A percentile compares a stretch with the other conserved stretches of the same genome.
These are phyloP conservation scores for Saksenaea vasiformis DNA, from an alignment of 371 early-diverging fungal species.

Conservation along the genomic window DNA sequence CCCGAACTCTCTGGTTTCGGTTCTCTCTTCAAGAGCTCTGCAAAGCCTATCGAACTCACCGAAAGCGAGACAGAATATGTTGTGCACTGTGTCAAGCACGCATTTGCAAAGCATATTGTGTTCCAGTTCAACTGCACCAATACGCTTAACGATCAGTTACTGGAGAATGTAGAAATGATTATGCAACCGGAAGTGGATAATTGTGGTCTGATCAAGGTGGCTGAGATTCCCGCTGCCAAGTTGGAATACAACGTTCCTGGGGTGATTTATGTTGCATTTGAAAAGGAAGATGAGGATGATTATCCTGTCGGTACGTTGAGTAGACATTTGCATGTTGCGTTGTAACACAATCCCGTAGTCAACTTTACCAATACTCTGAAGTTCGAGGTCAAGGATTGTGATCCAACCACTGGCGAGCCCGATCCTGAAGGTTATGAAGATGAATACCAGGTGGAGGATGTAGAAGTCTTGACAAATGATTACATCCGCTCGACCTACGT, in stretches of 20 bases:
- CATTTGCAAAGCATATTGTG: slow-evolving; percentile 87
- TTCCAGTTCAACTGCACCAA: slow-evolving; percentile 96
- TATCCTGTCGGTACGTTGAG: slow-evolving; percentile 51
- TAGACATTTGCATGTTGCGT: background rate
- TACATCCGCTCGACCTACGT: slow-evolving; percentile 89
- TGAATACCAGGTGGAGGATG: slow-evolving; percentile 91
- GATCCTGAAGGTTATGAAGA: slow-evolving; percentile 94
- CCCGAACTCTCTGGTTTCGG: slow-evolving; percentile 87
- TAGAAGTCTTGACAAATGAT: slow-evolving; percentile 84
- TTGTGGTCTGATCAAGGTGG: slow-evolving; percentile 55
- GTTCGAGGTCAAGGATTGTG: slow-evolving; percentile 93
- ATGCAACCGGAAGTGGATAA: slow-evolving; percentile 81
- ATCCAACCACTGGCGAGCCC: slow-evolving; percentile 88
- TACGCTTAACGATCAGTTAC: slow-evolving; percentile 88
- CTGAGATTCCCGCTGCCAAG: slow-evolving; percentile 67
- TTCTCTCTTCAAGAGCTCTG: slow-evolving; percentile 81
- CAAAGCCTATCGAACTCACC: slow-evolving; percentile 79
- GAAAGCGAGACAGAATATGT: slow-evolving; percentile 97
- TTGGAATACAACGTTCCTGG: slow-evolving; percentile 81
- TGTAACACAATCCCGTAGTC: slow-evolving; percentile 34
- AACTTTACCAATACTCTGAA: slow-evolving; percentile 88
- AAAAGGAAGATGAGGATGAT: slow-evolving; percentile 58
- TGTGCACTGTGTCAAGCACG: slow-evolving; percentile 90
- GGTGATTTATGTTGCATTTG: slow-evolving; percentile 83
- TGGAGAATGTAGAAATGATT: slow-evolving; percentile 88